Percentiles rank a stretch among this genome's conserved stretches.
Evolutionary conservation across 129 eudicot species (phyloP).

Genomic region (Helianthus tuberosus): DNA sequence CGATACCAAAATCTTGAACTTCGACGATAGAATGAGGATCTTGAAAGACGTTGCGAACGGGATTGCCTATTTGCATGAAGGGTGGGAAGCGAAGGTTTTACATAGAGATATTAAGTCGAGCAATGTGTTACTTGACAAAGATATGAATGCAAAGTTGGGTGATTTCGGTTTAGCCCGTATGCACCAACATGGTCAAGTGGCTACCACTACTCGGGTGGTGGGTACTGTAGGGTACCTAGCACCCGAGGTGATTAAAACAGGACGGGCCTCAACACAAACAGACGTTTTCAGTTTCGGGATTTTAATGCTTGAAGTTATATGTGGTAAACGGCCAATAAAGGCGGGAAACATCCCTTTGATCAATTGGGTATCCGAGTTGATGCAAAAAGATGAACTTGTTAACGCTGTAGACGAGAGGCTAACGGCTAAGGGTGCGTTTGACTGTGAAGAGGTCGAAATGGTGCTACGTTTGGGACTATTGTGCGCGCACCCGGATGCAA

Average conservation of each 20-base stretch:
- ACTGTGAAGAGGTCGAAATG: conserved; percentile 55
- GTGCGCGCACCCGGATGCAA: conserved; percentile 57
- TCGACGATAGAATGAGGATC: conserved; percentile 49
- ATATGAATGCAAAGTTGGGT: conserved; percentile 67
- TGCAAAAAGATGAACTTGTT: conserved; percentile 45
- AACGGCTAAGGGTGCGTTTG: conserved; percentile 34
- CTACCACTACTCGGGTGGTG: conserved; percentile 70
- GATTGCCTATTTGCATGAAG: conserved; percentile 64
- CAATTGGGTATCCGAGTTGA: conserved; percentile 53
- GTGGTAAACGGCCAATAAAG: conserved; percentile 62
- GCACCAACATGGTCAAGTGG: conserved; percentile 63
- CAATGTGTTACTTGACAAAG: conserved; percentile 75
- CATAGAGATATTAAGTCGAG: conserved; percentile 81
- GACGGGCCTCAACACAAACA: conserved; percentile 65
- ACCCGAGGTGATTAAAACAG: conserved; percentile 59
- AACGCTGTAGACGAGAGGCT: conserved; percentile 48
- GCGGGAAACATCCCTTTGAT: conserved; percentile 63
- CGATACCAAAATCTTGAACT: conserved; percentile 45
- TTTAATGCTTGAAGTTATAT: conserved; percentile 62
- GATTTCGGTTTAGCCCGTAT: conserved; percentile 82
- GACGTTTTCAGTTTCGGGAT: conserved; percentile 74
- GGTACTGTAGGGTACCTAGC: conserved; percentile 79
- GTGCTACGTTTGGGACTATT: conserved; percentile 63
- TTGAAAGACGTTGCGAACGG: conserved; percentile 73
- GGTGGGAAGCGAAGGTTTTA: conserved; percentile 79